A percentile compares a stretch with the other conserved stretches of the same genome.
Evolutionary conservation across 306 rosid genomes (phyloP).

Genomic region (Trifolium subterraneum): DNA sequence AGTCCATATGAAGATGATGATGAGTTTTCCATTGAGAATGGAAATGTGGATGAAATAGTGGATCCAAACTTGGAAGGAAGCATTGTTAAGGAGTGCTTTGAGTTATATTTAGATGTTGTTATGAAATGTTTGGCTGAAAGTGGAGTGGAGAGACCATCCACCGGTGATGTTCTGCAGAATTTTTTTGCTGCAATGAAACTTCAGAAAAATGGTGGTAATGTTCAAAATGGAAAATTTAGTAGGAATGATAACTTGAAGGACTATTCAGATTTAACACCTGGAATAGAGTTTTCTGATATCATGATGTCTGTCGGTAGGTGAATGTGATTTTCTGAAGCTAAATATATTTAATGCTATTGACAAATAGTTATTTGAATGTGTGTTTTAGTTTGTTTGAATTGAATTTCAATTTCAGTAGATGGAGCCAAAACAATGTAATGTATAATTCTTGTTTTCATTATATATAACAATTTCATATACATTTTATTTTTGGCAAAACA

Average conservation of each 20-base stretch:
- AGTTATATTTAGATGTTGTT: constrained; percentile 46
- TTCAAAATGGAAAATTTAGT: background rate
- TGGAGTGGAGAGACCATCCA: constrained; percentile 53
- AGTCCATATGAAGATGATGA: constrained; percentile 35
- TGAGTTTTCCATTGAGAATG: constrained; percentile 41
- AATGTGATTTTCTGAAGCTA: background rate
- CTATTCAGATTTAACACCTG: constrained; percentile 52
- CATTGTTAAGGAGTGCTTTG: constrained; percentile 47
- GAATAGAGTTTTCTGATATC: constrained; percentile 53
- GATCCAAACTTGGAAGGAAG: constrained; percentile 47
- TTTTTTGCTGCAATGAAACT: constrained; percentile 51
- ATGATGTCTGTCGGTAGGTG: constrained; percentile 45
- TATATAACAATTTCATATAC: background rate
- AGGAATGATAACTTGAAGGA: constrained; percentile 11
- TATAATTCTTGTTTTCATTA: background rate
- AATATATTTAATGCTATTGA: too few species aligned
- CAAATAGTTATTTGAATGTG: background rate
- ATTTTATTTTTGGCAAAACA: background rate
- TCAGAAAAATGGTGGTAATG: constrained; percentile 46
- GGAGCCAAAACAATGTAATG: background rate
- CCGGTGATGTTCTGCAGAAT: constrained; percentile 54
- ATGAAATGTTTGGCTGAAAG: constrained; percentile 56
- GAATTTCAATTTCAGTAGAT: background rate
- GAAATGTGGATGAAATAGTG: constrained; percentile 38
- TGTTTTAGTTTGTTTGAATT: background rate